Evolutionary conservation across 2,329 filamentous ascomycete genomes (phyloP), one percentile per base, ranked within the genome.

Genomic region (Fonsecaea nubica): DNA sequence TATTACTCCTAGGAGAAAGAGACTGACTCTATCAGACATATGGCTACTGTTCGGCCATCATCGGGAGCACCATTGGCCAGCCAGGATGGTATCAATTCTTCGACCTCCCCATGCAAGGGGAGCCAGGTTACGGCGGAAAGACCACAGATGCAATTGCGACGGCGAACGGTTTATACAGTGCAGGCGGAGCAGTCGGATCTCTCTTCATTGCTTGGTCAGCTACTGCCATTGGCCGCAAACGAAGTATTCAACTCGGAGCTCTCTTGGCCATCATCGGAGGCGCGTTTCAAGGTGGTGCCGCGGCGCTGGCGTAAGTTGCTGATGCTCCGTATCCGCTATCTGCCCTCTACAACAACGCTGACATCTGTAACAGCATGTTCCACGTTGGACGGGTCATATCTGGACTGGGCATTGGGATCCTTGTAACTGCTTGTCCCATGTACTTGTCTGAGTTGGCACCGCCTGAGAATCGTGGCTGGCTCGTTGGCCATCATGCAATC

Each of bases 31-130:
- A 4, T 9, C 32, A 70, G 68, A 70, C 68, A n/a, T 75, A 73
- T 68, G 74, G 75, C 36, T 77, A 77, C 65, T 71, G 74, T 35
- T 71, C 75, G 36, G 73, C 76, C 18, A 72, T 78, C 57, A 81
- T 83, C 42, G 76, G 78, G 8, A 80, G 79, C 12, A 82, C 80
- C 1, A 77, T 83, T 58, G 82, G 81, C 1, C 80, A 83, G 64
- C 80, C 81, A 3, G 77, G 75, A 38, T 82, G 82, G 75, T 82
- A 81, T 72, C 73, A 72, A 3, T 80, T 77, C 72, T 78, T 83
- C 64, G 70, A 78, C 36, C 75, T 83, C 5, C 77, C 79, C 5
- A 64, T 75, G 10, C 72, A 76, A 66, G 78, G 76, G 8, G 73
- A 78, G 60, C 77, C 79, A 2, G 80, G 79, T 25, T 82, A 82